Percentiles rank a stretch among this genome's conserved stretches.
Evolutionary conservation across 148 eudicot species (phyloP).

Genomic region (Salicornia ramosissima): DNA sequence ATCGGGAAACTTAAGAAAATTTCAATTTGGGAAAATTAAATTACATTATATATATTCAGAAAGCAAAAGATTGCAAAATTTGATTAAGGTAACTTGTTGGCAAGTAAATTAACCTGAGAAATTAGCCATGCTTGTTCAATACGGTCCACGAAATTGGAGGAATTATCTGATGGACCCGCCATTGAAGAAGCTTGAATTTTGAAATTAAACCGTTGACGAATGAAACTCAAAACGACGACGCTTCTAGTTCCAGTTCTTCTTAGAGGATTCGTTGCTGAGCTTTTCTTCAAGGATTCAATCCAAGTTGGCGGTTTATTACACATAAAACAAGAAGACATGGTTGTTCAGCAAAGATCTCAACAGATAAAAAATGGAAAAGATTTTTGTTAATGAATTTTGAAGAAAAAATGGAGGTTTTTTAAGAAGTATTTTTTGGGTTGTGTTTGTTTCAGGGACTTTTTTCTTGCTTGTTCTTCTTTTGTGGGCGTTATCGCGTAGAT

Average conservation of each 20-base stretch:
- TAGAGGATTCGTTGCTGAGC: background rate
- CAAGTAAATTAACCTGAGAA: constrained; percentile 45
- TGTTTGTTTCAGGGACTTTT: too few relatives aligned
- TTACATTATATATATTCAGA: too few relatives aligned
- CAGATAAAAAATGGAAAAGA: background rate
- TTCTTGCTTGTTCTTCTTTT: too few relatives aligned
- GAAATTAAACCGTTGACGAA: constrained; percentile 20
- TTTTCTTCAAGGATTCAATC: constrained; percentile 7
- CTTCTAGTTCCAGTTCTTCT: constrained; percentile 8
- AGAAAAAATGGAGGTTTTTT: too few relatives aligned
- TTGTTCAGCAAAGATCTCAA: background rate
- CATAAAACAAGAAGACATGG: constrained; percentile 27
- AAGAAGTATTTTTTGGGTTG: too few relatives aligned
- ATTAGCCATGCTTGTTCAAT: constrained; percentile 79
- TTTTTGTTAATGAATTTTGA: background rate
- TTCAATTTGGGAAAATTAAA: too few relatives aligned
- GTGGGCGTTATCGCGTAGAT: too few relatives aligned
- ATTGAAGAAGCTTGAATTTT: constrained; percentile 51
- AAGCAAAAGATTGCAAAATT: background rate
- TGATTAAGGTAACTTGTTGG: background rate
- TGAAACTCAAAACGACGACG: constrained; percentile 18
- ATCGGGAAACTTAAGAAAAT: too few relatives aligned
- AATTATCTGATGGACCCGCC: constrained; percentile 49
- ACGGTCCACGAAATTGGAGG: constrained; percentile 58
- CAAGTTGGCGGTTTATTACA: constrained; percentile 21